phyloP scores from a whole-genome alignment of 2,329 filamentous ascomycete species.

The Beauveria sp. region DNA sequence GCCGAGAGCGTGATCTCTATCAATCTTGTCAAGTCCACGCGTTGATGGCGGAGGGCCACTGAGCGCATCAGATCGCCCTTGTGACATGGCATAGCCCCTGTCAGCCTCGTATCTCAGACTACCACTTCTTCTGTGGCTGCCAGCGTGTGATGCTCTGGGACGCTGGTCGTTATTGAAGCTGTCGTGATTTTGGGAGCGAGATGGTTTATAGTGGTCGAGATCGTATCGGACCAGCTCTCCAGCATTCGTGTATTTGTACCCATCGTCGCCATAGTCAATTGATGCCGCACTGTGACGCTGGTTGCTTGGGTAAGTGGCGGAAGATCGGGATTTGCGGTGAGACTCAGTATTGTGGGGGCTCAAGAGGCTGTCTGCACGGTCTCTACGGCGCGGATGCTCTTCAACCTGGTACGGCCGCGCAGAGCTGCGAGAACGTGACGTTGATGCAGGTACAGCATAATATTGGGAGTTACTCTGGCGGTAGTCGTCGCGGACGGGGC shows the following conservation, averaged over 20 bases:
- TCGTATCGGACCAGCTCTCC: constrained; percentile 56
- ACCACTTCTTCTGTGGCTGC: constrained; percentile 30
- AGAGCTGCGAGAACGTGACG: constrained; percentile 38
- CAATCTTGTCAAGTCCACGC: constrained; percentile 63
- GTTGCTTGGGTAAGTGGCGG: constrained; percentile 36
- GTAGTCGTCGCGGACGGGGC: constrained; percentile 45
- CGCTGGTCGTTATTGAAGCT: constrained; percentile 49
- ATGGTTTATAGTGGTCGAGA: constrained; percentile 42
- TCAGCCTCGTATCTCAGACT: not conserved
- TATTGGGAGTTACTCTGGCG: constrained; percentile 37
- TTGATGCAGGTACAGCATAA: constrained; percentile 22
- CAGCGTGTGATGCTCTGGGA: constrained; percentile 45
- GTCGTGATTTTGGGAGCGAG: constrained; percentile 39
- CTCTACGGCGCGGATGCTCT: constrained; percentile 42
- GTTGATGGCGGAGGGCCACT: constrained; percentile 60
- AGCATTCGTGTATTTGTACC: constrained; percentile 57
- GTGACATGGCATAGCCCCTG: constrained; percentile 27
- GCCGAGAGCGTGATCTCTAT: constrained; percentile 40
- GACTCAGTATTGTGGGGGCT: constrained; percentile 33
- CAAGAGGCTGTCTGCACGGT: constrained; percentile 39
- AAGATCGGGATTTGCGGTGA: constrained; percentile 41
- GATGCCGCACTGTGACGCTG: constrained; percentile 35
- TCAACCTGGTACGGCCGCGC: constrained; percentile 42
- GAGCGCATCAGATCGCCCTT: constrained; percentile 30
- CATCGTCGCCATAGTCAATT: constrained; percentile 50